phyloP scores from a whole-genome alignment of 495 filamentous ascomycete species.

The Collariella sp. region DNA sequence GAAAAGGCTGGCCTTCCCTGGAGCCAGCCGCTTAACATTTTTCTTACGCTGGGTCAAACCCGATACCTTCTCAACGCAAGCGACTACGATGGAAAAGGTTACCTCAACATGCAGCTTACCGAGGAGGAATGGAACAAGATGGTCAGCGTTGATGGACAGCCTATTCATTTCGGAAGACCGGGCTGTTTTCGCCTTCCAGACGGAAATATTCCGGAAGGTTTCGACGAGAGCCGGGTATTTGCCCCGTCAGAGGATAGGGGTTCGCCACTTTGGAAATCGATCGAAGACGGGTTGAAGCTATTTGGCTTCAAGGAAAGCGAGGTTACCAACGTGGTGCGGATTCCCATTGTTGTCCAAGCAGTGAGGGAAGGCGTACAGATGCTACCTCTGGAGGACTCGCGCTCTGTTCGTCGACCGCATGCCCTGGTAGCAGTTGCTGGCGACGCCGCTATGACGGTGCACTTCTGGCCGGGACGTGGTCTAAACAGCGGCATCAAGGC shows the following conservation, averaged over 20 bases:
- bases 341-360: constrained; percentile 34
- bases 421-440: constrained; percentile 27
- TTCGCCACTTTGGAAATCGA: constrained; percentile 28
- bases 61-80: constrained; percentile 34
- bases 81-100: constrained; percentile 30
- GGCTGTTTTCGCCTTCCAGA: constrained; percentile 23
- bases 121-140: constrained; percentile 36
- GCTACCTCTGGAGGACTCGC: constrained; percentile 24
- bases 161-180: constrained; percentile 31
- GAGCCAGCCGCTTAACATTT: constrained; percentile 35
- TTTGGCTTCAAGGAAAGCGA: constrained; percentile 35
- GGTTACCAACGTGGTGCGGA: constrained; percentile 35
- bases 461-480: constrained; percentile 30
- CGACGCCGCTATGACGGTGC: constrained; percentile 30
- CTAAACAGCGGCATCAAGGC: constrained; percentile 33
- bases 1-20: constrained; percentile 26
- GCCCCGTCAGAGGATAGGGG: constrained; percentile 26
- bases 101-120: constrained; percentile 36
- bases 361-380: constrained; percentile 30
- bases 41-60: constrained; percentile 33
- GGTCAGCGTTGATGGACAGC: constrained; percentile 28
- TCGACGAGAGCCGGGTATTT: constrained; percentile 26
- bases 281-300: constrained; percentile 33
- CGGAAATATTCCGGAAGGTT: constrained; percentile 28
- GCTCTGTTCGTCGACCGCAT: constrained; percentile 25